Conservation (phyloP, 495 filamentous ascomycete species). For the Xylaria scruposa region DNA sequence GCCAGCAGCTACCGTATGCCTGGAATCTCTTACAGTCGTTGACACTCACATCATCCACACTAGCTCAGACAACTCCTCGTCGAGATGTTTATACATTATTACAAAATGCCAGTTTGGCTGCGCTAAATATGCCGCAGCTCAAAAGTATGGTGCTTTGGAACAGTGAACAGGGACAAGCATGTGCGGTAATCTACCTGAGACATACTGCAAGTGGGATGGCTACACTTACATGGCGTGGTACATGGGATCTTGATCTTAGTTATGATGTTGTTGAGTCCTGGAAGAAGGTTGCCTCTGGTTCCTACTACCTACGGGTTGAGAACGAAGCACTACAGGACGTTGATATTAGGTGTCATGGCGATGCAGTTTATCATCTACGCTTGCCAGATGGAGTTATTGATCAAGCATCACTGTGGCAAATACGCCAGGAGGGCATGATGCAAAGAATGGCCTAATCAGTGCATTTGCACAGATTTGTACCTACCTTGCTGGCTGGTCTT, state of each 20-base stretch:
- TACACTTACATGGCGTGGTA: conserved; percentile 15
- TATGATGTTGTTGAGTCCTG: conserved; percentile 10
- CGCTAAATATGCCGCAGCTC: conserved; percentile 16
- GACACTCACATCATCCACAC: conserved; percentile 6
- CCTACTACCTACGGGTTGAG: conserved; percentile 14
- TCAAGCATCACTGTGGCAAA: conserved; percentile 13
- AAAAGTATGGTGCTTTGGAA: conserved; percentile 16
- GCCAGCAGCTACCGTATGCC: conserved; percentile 10
- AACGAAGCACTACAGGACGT: conserved; percentile 2
- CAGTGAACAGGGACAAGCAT: conserved; percentile 12
- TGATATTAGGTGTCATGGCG: conserved; percentile 17
- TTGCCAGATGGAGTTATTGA: conserved; percentile 15
- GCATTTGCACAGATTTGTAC: conserved; percentile 8
- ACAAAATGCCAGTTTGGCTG: conserved; percentile 15
- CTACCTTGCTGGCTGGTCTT: conserved; percentile 5
- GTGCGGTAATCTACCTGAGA: conserved; percentile 11
- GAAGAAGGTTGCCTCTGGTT: conserved; percentile 12
- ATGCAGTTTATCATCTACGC: conserved; percentile 17
- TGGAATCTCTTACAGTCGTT: conserved; percentile 18
- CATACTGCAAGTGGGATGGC: conserved; percentile 2
- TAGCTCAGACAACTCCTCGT: conserved; percentile 2
- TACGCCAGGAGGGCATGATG: conserved; percentile 12
- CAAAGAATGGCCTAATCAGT: conserved; percentile 8
- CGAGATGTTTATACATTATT: conserved; percentile 13
- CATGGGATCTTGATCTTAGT: conserved; percentile 10